Conservation (phyloP, 768 basidiomycete genomes). For the Leucosporidium yakuticum region DNA sequence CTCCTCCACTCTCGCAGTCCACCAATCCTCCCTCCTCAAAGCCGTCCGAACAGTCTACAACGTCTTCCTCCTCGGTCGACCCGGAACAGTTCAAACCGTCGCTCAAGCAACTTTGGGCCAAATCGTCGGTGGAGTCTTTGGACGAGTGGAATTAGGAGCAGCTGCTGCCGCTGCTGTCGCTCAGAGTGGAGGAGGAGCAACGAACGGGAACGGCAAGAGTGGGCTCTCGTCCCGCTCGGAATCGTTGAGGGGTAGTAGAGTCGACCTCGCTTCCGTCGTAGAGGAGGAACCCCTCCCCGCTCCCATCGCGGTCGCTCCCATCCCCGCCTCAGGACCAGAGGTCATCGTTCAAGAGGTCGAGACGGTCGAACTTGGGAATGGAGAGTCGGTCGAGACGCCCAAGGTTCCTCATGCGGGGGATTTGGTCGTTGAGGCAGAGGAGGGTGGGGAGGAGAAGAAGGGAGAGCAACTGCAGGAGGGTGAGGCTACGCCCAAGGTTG, state of each 20-base stretch:
- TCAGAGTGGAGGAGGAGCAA: background rate
- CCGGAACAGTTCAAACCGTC: slow-evolving; percentile 91
- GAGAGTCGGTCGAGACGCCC: background rate
- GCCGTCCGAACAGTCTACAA: slow-evolving; percentile 98
- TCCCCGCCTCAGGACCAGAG: too few relatives aligned
- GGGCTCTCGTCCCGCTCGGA: background rate
- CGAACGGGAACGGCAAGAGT: background rate
- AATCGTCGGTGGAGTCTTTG: slow-evolving; percentile 95
- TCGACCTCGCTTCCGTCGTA: background rate
- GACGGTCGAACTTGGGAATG: background rate
- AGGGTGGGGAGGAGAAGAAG: background rate
- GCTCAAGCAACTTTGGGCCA: slow-evolving; percentile 96
- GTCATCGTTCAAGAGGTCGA: background rate
- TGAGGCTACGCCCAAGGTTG: slow-evolving; percentile 1
- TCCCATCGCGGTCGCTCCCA: too few relatives aligned
- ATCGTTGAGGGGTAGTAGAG: background rate
- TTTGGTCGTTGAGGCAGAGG: background rate
- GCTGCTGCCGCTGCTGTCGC: slow-evolving; percentile 2
- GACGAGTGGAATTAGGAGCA: slow-evolving; percentile 48
- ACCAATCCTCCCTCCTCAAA: slow-evolving; percentile 91
- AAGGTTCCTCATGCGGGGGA: background rate
- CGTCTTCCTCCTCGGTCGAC: slow-evolving; percentile 83
- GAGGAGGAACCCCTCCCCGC: background rate
- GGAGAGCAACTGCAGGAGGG: background rate
- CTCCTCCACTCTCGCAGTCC: slow-evolving; percentile 63